phyloP scores from a whole-genome alignment of 805 yeast species.

The Nakazawaea wickerhamii region DNA sequence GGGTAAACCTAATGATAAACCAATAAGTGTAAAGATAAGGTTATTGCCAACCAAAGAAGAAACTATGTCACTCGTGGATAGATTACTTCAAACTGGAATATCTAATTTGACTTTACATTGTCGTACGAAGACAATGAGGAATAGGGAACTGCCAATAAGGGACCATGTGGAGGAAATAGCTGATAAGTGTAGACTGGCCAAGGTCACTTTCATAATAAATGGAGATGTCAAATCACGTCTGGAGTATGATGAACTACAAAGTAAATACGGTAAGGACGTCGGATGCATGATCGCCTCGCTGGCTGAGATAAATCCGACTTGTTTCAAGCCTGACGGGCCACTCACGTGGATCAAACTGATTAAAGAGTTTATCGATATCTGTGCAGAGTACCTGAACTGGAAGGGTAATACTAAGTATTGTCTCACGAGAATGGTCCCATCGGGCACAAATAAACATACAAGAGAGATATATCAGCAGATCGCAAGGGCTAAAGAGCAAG shows the following conservation, averaged over 20 bases:
- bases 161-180: slow-evolving; percentile 60
- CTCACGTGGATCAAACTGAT: slow-evolving; percentile 51
- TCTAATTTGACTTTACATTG: slow-evolving; percentile 86
- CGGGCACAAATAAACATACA: slow-evolving; percentile 18
- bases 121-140: slow-evolving; percentile 83
- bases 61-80: slow-evolving; percentile 53
- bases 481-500: slow-evolving; percentile 49
- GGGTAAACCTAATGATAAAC: slow-evolving; percentile 70
- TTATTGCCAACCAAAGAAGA: slow-evolving; percentile 58
- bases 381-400: slow-evolving; percentile 54
- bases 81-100: slow-evolving; percentile 73
- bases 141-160: slow-evolving; percentile 75
- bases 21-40: slow-evolving; percentile 89
- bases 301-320: slow-evolving; percentile 84
- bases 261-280: slow-evolving; percentile 48
- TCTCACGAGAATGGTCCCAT: slow-evolving; percentile 68
- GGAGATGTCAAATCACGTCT: slow-evolving; percentile 60
- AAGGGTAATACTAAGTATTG: slow-evolving; percentile 78
- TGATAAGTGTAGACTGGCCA: slow-evolving; percentile 50
- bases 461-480: slow-evolving; percentile 49
- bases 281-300: slow-evolving; percentile 94
- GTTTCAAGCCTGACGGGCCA: slow-evolving; percentile 45
- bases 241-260: slow-evolving; percentile 50
- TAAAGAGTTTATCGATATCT: slow-evolving; percentile 50
- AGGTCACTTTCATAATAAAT: slow-evolving; percentile 73